phyloP scores from a whole-genome alignment of 2,329 filamentous ascomycete species.

The Sarocladiaceae sp. region DNA sequence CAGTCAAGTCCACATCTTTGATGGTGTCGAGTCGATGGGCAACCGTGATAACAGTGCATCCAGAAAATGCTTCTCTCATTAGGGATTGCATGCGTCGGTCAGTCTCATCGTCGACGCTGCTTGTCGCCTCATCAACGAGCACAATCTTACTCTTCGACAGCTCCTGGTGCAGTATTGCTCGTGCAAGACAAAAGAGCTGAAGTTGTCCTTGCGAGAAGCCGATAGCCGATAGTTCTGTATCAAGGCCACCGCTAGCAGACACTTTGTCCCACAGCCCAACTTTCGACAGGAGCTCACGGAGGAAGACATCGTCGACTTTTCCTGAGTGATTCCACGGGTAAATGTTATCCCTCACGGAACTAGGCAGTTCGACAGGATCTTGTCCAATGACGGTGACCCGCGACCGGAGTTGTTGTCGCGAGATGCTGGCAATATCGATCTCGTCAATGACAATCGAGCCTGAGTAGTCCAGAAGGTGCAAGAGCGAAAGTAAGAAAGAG shows the following conservation, averaged over 20 bases:
- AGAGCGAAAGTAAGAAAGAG: constrained; percentile 32
- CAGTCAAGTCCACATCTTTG: constrained; percentile 19
- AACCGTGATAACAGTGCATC: constrained; percentile 23
- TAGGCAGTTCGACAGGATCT: neutral
- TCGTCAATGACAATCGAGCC: constrained; percentile 38
- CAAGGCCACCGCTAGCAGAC: too few relatives aligned
- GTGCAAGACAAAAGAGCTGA: neutral
- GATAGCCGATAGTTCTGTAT: neutral
- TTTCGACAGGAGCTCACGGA: too few relatives aligned
- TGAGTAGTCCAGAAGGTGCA: constrained; percentile 33
- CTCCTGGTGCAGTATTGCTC: constrained; percentile 31
- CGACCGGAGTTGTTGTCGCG: constrained; percentile 34
- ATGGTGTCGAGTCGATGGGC: constrained; percentile 24
- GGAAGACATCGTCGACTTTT: too few relatives aligned
- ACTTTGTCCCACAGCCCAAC: too few relatives aligned
- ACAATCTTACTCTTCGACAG: constrained; percentile 16
- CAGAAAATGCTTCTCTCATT: constrained; percentile 17
- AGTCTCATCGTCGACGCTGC: constrained; percentile 24
- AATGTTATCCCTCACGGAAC: neutral
- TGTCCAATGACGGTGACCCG: neutral
- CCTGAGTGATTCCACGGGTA: too few relatives aligned
- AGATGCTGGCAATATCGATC: constrained; percentile 33
- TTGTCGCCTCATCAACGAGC: constrained; percentile 23
- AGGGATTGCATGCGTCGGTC: constrained; percentile 20
- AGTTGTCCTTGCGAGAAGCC: neutral